Conservation (phyloP, 805 yeast genomes). For the Phaffomyces thermotolerans region DNA sequence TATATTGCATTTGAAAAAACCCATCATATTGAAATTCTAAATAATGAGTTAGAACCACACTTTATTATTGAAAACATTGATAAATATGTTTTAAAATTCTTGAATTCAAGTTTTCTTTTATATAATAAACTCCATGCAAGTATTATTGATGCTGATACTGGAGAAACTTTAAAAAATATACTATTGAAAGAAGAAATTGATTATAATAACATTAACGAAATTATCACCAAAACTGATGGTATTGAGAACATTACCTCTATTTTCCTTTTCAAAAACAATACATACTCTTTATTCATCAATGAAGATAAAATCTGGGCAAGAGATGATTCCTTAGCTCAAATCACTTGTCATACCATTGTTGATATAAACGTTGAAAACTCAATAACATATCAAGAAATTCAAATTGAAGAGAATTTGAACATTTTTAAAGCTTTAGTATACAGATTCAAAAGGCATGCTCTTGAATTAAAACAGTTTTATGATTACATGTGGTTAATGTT, state of each 20-base stretch:
- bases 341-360: slow-evolving; percentile 29
- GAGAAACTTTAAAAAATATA: slow-evolving; percentile 17
- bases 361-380: slow-evolving; percentile 19
- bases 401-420: slow-evolving; percentile 24
- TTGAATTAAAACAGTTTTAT: slow-evolving; percentile 10
- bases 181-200: slow-evolving; percentile 10
- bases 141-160: slow-evolving; percentile 21
- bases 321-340: slow-evolving; percentile 36
- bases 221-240: slow-evolving; percentile 8
- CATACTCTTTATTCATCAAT: slow-evolving; percentile 10
- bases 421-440: slow-evolving; percentile 26
- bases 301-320: slow-evolving; percentile 29
- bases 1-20: slow-evolving; percentile 17
- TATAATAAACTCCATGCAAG: slow-evolving; percentile 18
- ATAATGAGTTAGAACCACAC: slow-evolving; percentile 9
- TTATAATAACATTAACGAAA: background rate
- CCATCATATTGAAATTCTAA: slow-evolving; percentile 16
- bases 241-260: slow-evolving; percentile 11
- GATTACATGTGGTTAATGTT: slow-evolving; percentile 9
- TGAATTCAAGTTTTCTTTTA: slow-evolving; percentile 14
- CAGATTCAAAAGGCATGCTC: slow-evolving; percentile 26
- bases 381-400: slow-evolving; percentile 23
- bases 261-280: slow-evolving; percentile 8
- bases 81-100: slow-evolving; percentile 15
- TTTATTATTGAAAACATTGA: slow-evolving; percentile 17